These are phyloP conservation scores for Aureobasidium zeae DNA, from an alignment of 2,329 filamentous ascomycete genomes.

Conservation along the genomic window DNA sequence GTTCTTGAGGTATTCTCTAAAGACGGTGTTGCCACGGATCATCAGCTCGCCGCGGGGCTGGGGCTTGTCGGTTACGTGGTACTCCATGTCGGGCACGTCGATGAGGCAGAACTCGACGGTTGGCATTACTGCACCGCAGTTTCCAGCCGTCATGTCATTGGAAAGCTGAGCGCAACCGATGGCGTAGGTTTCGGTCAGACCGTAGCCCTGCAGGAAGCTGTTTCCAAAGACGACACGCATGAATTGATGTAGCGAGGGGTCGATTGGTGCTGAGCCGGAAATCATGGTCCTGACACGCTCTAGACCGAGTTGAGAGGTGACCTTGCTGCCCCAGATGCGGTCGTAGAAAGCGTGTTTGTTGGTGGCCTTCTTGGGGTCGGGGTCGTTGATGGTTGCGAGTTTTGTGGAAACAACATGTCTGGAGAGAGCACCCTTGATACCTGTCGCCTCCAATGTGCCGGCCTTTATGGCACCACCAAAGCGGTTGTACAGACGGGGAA, in stretches of 20 bases:
- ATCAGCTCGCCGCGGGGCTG: conserved; percentile 84
- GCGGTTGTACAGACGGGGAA: conserved; percentile 84
- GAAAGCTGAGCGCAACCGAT: conserved; percentile 59
- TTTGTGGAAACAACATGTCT: conserved; percentile 73
- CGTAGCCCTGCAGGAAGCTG: conserved; percentile 78
- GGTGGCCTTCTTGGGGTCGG: conserved; percentile 59
- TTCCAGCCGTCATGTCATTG: conserved; percentile 66
- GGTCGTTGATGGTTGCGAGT: conserved; percentile 64
- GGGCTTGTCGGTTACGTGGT: conserved; percentile 77
- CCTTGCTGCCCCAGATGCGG: conserved; percentile 84
- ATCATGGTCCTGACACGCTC: conserved; percentile 65
- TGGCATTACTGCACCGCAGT: conserved; percentile 65
- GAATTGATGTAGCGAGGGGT: conserved; percentile 80
- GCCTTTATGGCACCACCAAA: conserved; percentile 77
- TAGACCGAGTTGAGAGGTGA: conserved; percentile 71
- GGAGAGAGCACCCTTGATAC: conserved; percentile 72
- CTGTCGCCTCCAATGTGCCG: conserved; percentile 67
- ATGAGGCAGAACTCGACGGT: conserved; percentile 67
- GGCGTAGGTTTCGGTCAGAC: conserved; percentile 88
- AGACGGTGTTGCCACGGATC: conserved; percentile 68
- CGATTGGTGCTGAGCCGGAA: conserved; percentile 82
- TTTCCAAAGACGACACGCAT: conserved; percentile 73
- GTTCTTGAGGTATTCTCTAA: conserved; percentile 85
- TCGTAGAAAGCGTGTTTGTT: conserved; percentile 73
- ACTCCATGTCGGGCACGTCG: conserved; percentile 91